Percentiles rank a stretch among this genome's conserved stretches.
Evolutionary conservation across 441 rosid genomes (phyloP).

Genomic region (Croton laevigatus): DNA sequence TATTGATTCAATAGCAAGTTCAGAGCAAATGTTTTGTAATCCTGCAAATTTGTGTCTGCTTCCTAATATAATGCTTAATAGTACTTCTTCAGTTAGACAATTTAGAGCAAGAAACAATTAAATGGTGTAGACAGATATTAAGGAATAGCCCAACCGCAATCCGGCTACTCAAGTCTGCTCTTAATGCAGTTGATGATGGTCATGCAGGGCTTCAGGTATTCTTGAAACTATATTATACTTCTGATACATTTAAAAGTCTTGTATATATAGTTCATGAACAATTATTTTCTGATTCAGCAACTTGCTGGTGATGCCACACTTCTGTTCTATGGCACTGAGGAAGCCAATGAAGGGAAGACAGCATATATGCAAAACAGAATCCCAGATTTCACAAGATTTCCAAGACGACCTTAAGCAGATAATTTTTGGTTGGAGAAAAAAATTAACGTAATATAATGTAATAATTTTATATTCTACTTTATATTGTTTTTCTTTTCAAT

Average conservation of each 20-base stretch:
- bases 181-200: constrained; percentile 89
- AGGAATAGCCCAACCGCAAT: constrained; percentile 93
- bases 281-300: constrained; percentile 34
- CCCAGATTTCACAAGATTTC: constrained; percentile 81
- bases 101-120: constrained; percentile 79
- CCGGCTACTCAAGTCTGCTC: constrained; percentile 82
- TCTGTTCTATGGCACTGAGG: constrained; percentile 78
- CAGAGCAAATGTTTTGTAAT: not conserved
- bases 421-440: not conserved
- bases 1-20: not conserved
- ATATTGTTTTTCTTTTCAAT: too few relatives aligned
- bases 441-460: not conserved
- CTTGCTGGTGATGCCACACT: constrained; percentile 83
- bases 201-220: constrained; percentile 89
- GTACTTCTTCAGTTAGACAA: constrained; percentile 51
- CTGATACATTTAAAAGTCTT: not conserved
- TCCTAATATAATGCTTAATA: not conserved
- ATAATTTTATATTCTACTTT: too few relatives aligned
- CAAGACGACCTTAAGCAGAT: constrained; percentile 49
- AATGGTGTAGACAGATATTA: constrained; percentile 88
- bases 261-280: not conserved
- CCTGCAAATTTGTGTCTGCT: not conserved
- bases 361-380: constrained; percentile 68
- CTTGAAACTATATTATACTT: too few relatives aligned
- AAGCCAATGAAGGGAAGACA: constrained; percentile 75